A percentile compares a stretch with the other conserved stretches of the same genome.
phyloP scores from a whole-genome alignment of 1,284 basidiomycete genomes.

The Ganoderma sinense region DNA sequence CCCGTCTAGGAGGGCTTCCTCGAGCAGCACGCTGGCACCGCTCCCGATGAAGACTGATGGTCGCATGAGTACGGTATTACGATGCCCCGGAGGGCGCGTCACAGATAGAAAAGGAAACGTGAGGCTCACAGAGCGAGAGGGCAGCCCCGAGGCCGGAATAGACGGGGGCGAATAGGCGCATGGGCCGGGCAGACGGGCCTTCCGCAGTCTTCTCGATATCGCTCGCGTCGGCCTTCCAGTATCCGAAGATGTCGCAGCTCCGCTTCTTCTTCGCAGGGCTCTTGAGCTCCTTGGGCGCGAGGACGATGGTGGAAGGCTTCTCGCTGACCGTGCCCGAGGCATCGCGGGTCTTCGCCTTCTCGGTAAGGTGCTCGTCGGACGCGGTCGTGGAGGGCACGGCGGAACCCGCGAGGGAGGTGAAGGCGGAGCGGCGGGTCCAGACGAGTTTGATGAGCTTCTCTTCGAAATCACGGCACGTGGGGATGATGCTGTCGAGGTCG shows the following conservation, averaged over 20 bases:
- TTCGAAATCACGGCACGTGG: slow-evolving; percentile 71
- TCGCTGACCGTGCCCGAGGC: slow-evolving; percentile 29
- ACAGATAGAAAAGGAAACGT: slow-evolving; percentile 13
- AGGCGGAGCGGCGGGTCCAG: slow-evolving; percentile 64
- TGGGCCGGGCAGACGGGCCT: slow-evolving; percentile 53
- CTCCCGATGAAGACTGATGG: slow-evolving; percentile 66
- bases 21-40: slow-evolving; percentile 64
- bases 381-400: slow-evolving; percentile 48
- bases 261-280: slow-evolving; percentile 36
- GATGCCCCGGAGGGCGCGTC: background rate
- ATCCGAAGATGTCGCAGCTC: slow-evolving; percentile 43
- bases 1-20: slow-evolving; percentile 76
- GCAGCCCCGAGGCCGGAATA: slow-evolving; percentile 79
- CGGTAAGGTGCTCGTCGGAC: slow-evolving; percentile 61
- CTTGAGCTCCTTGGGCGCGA: slow-evolving; percentile 44
- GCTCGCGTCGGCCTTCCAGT: slow-evolving; percentile 45
- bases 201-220: slow-evolving; percentile 61
- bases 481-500: slow-evolving; percentile 73
- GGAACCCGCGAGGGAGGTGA: slow-evolving; percentile 47
- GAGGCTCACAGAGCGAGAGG: slow-evolving; percentile 61
- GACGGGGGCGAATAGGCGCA: slow-evolving; percentile 79
- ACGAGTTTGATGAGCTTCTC: slow-evolving; percentile 83
- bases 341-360: slow-evolving; percentile 41
- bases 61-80: background rate
- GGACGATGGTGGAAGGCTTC: slow-evolving; percentile 23